Percentiles rank a stretch among this genome's conserved stretches.
These are phyloP conservation scores for Paraglomus brasilianum DNA, from an alignment of 192 early-diverging fungal species.

Conservation along the genomic window DNA sequence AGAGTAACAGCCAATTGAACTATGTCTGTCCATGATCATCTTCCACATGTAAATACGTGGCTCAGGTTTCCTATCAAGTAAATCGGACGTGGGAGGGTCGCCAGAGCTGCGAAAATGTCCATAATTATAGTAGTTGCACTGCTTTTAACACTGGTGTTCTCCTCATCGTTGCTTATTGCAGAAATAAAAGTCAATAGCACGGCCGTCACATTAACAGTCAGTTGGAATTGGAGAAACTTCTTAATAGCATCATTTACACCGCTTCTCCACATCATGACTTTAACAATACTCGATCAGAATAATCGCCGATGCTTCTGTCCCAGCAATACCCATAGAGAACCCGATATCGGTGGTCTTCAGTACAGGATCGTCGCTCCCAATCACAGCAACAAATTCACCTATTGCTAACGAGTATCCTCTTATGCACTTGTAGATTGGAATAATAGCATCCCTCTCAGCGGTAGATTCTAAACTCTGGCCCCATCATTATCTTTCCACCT, in stretches of 20 bases:
- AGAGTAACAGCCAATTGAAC: constrained; percentile 85
- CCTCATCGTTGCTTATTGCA: constrained; percentile 56
- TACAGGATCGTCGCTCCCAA: constrained; percentile 96
- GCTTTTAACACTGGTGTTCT: constrained; percentile 90
- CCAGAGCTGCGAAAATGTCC: constrained; percentile 98
- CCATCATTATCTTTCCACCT: constrained; percentile 86
- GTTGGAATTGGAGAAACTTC: constrained; percentile 99
- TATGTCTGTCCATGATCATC: constrained; percentile 95
- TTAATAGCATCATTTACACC: constrained; percentile 98
- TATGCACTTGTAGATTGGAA: constrained; percentile 94
- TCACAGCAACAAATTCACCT: constrained; percentile 96
- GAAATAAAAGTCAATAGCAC: constrained; percentile 80
- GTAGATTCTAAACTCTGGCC: constrained; percentile 88
- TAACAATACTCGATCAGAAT: constrained; percentile 94
- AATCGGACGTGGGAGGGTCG: constrained; percentile 82
- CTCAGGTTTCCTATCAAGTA: constrained; percentile 87
- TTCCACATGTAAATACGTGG: constrained; percentile 89
- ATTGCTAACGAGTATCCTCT: constrained; percentile 92
- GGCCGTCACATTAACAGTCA: constrained; percentile 95
- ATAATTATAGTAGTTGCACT: constrained; percentile 97
- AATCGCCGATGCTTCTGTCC: constrained; percentile 97
- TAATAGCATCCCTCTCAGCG: constrained; percentile 84
- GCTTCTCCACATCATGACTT: constrained; percentile 96
- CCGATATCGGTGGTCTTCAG: constrained; percentile 94
- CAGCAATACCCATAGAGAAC: constrained; percentile 98